phyloP scores from a whole-genome alignment of 345 rosid genomes.

The Zanthoxylum bungeanum region DNA sequence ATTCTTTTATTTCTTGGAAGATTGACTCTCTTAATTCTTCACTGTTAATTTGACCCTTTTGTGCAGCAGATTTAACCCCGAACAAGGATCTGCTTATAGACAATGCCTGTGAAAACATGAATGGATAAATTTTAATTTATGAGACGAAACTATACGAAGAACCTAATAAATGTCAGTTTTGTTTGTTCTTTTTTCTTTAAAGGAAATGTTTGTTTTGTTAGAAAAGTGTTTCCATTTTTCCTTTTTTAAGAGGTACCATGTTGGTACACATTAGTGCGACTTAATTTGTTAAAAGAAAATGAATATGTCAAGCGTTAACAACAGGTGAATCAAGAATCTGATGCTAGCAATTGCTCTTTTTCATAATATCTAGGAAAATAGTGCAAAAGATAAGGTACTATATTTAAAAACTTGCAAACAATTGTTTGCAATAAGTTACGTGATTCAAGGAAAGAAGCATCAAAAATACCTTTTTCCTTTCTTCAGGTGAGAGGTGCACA shows the following conservation, averaged over 20 bases:
- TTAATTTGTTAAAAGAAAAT: too few species aligned
- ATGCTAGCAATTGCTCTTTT: too few species aligned
- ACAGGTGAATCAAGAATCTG: too few species aligned
- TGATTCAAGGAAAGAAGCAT: background rate
- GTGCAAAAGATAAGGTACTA: too few species aligned
- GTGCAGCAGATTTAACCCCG: conserved; percentile 47
- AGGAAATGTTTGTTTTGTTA: too few species aligned
- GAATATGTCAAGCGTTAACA: too few species aligned
- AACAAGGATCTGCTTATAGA: conserved; percentile 67
- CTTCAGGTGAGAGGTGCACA: conserved; percentile 64
- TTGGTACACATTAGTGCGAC: too few species aligned
- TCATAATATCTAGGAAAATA: too few species aligned
- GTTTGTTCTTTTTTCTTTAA: too few species aligned
- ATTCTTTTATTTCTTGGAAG: conserved; percentile 41
- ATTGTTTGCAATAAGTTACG: background rate
- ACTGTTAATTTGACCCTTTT: conserved; percentile 43
- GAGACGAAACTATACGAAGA: background rate
- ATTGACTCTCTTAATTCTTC: conserved; percentile 43
- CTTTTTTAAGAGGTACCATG: too few species aligned
- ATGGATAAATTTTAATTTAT: background rate
- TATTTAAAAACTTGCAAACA: too few species aligned
- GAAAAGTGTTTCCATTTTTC: too few species aligned
- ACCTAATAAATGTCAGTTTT: background rate
- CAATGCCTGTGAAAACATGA: conserved; percentile 53
- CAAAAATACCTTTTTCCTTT: conserved; percentile 56